phyloP scores from a whole-genome alignment of 139 green algal genomes.

The Bryopsis sp. region DNA sequence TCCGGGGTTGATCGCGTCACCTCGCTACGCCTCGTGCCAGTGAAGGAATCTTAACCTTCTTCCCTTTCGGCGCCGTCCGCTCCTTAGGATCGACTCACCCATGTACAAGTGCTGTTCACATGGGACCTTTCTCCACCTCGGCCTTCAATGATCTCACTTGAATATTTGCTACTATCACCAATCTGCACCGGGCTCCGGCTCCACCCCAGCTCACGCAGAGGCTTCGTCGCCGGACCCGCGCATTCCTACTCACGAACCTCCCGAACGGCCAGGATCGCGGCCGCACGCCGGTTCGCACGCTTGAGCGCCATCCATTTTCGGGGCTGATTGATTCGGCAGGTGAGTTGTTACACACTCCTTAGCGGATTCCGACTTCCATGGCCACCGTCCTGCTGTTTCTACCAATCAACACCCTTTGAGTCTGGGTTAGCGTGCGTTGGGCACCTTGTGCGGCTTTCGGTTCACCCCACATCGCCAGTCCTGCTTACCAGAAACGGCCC shows the following conservation, averaged over 20 bases:
- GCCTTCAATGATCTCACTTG: slow-evolving; percentile 91
- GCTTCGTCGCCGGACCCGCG: slow-evolving; percentile 72
- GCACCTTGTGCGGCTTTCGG: slow-evolving; percentile 82
- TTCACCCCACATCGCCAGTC: slow-evolving; percentile 94
- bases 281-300: slow-evolving; percentile 43
- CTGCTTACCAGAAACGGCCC: slow-evolving; percentile 95
- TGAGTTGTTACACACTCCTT: slow-evolving; percentile 98
- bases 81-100: slow-evolving; percentile 90
- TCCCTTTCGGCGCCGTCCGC: slow-evolving; percentile 77
- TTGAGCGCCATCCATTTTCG: slow-evolving; percentile 96
- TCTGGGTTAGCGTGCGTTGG: slow-evolving; percentile 86
- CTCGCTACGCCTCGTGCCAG: slow-evolving; percentile 70
- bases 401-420: slow-evolving; percentile 91
- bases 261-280: not conserved
- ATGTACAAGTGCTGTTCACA: slow-evolving; percentile 94
- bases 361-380: slow-evolving; percentile 96
- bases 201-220: slow-evolving; percentile 70
- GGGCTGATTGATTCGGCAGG: slow-evolving; percentile 93
- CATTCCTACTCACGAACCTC: slow-evolving; percentile 80
- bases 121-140: slow-evolving; percentile 89
- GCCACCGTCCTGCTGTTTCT: slow-evolving; percentile 90
- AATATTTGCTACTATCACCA: slow-evolving; percentile 94
- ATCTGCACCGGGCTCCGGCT: slow-evolving; percentile 83
- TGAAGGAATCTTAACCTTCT: slow-evolving; percentile 92
- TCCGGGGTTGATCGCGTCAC: slow-evolving; percentile 74